Evolutionary conservation across 1,284 basidiomycete species (phyloP).

Genomic region (Naganishia liquefaciens): DNA sequence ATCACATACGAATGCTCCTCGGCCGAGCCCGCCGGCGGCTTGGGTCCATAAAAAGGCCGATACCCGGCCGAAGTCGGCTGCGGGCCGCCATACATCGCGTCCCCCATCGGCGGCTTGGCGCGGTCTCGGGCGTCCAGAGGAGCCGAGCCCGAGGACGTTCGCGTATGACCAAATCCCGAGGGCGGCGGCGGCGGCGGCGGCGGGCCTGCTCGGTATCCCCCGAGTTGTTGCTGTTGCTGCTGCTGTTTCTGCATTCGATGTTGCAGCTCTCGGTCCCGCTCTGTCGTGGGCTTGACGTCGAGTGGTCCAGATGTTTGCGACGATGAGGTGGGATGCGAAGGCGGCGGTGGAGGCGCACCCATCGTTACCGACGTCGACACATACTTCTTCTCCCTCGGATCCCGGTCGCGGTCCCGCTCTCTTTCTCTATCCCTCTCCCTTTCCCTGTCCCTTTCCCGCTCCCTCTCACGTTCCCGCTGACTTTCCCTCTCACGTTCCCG

Average conservation of each 20-base stretch:
- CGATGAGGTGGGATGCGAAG: not conserved
- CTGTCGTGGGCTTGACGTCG: not conserved
- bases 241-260: constrained; percentile 6
- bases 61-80: not conserved
- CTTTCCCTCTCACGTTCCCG: constrained; percentile 5
- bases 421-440: constrained; percentile 5
- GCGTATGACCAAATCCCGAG: not conserved
- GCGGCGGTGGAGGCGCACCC: not conserved
- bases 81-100: constrained; percentile 1
- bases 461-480: not conserved
- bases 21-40: not conserved
- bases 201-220: constrained; percentile 9
- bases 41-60: not conserved
- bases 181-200: not conserved
- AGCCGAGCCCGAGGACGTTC: constrained; percentile 2
- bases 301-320: not conserved
- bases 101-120: constrained; percentile 7
- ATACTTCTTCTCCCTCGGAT: constrained; percentile 14
- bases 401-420: constrained; percentile 22
- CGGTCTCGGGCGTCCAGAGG: not conserved
- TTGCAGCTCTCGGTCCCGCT: constrained; percentile 1
- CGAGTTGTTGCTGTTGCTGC: constrained; percentile 9
- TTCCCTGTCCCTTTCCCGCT: not conserved
- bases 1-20: not conserved
- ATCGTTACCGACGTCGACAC: constrained; percentile 4